These are phyloP conservation scores for Xylariaceae sp. DNA, from an alignment of 2,329 filamentous ascomycete genomes.

Conservation along the genomic window DNA sequence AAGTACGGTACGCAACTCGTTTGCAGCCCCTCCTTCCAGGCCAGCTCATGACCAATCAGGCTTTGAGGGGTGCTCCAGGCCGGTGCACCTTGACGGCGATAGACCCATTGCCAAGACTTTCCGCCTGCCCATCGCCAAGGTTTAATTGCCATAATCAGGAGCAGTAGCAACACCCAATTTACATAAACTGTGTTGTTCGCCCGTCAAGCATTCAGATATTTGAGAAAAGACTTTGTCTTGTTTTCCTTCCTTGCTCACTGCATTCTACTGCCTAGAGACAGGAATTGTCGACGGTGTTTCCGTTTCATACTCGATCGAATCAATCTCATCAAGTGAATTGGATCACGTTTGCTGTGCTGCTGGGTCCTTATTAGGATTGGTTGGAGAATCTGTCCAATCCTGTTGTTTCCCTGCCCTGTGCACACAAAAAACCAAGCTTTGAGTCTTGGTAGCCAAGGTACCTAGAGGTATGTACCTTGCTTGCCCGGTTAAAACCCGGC, in stretches of 20 bases:
- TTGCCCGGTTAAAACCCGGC: slow-evolving; percentile 5
- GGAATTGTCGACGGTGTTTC: too few species aligned
- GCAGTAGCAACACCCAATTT: slow-evolving; percentile 25
- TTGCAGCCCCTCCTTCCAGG: slow-evolving; percentile 18
- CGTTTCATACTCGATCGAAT: too few species aligned
- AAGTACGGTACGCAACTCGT: slow-evolving; percentile 18
- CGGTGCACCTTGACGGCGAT: slow-evolving; percentile 26
- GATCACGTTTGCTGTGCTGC: neutral
- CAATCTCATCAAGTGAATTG: too few species aligned
- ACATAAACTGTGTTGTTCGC: slow-evolving; percentile 28
- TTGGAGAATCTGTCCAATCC: slow-evolving; percentile 4
- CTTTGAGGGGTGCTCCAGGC: slow-evolving; percentile 19
- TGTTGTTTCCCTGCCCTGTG: slow-evolving; percentile 1
- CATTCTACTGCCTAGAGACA: too few species aligned
- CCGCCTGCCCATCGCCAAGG: slow-evolving; percentile 30
- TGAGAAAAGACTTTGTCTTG: slow-evolving; percentile 10
- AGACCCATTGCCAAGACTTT: slow-evolving; percentile 30
- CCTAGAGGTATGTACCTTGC: neutral
- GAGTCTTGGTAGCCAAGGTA: slow-evolving; percentile 7
- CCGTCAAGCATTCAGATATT: slow-evolving; percentile 8
- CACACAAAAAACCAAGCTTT: slow-evolving; percentile 5
- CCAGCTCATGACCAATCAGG: slow-evolving; percentile 29
- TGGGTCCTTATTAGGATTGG: slow-evolving; percentile 12
- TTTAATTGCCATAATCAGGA: slow-evolving; percentile 29
- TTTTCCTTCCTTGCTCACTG: slow-evolving; percentile 3